phyloP scores from a whole-genome alignment of 768 basidiomycete species.

The Gautieria morchelliformis region DNA sequence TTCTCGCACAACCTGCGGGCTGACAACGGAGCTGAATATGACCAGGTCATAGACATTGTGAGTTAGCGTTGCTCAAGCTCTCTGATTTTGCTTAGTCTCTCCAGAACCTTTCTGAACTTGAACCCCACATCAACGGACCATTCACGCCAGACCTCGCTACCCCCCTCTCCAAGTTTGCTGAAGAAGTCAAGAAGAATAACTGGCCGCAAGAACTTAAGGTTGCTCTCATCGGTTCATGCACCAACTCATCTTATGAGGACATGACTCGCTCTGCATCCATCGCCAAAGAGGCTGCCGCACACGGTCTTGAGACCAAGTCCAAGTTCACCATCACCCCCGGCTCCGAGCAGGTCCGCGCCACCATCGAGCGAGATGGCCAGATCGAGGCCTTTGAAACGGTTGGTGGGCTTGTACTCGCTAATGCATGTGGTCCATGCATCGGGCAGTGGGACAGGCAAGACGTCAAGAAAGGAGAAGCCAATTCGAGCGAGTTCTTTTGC shows the following conservation, averaged over 20 bases:
- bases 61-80: slow-evolving; percentile 18
- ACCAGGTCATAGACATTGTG: slow-evolving; percentile 87
- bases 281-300: slow-evolving; percentile 76
- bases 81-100: background rate
- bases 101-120: slow-evolving; percentile 90
- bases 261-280: slow-evolving; percentile 97
- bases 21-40: slow-evolving; percentile 86
- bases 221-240: slow-evolving; percentile 97
- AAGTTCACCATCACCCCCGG: slow-evolving; percentile 98
- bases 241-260: slow-evolving; percentile 99
- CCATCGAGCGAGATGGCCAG: slow-evolving; percentile 92
- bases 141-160: slow-evolving; percentile 99
- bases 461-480: slow-evolving; percentile 91
- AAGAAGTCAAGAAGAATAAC: slow-evolving; percentile 84
- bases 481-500: slow-evolving; percentile 65
- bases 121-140: slow-evolving; percentile 98
- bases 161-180: slow-evolving; percentile 91
- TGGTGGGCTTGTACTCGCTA: slow-evolving; percentile 92
- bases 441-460: slow-evolving; percentile 98
- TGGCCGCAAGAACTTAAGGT: slow-evolving; percentile 98
- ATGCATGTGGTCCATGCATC: slow-evolving; percentile 98
- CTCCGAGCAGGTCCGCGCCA: slow-evolving; percentile 96
- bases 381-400: slow-evolving; percentile 79
- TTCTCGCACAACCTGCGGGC: slow-evolving; percentile 89
- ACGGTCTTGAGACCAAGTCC: slow-evolving; percentile 84